These are phyloP conservation scores for Avicennia marina DNA, from an alignment of 257 asterid genomes.

Conservation along the genomic window DNA sequence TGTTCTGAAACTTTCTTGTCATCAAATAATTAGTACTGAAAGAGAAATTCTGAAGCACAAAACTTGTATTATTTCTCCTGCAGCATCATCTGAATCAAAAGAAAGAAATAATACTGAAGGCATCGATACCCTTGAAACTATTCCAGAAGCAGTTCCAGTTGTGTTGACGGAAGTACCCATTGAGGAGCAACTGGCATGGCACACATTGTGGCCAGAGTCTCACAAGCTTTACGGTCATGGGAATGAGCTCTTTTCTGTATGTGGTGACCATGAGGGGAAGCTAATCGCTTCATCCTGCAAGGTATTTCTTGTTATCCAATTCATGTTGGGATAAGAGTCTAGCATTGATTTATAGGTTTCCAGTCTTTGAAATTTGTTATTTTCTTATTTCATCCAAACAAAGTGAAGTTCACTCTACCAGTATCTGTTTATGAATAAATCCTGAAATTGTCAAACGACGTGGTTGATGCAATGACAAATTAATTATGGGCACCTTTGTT, in stretches of 20 bases:
- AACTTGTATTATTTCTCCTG: slow-evolving; percentile 28
- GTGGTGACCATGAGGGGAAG: slow-evolving; percentile 77
- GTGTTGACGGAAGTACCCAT: slow-evolving; percentile 90
- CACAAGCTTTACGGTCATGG: slow-evolving; percentile 99
- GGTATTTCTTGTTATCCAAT: slow-evolving; percentile 34
- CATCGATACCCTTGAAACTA: slow-evolving; percentile 70
- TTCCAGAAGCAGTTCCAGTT: slow-evolving; percentile 94
- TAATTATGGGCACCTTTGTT: no score
- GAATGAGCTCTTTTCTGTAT: slow-evolving; percentile 77
- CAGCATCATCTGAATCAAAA: slow-evolving; percentile 49
- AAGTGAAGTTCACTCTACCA: no score
- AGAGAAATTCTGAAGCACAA: neutral
- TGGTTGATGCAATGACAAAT: no score
- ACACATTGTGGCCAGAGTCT: slow-evolving; percentile 93
- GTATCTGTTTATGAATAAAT: no score
- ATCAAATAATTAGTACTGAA: neutral
- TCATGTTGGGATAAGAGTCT: no score
- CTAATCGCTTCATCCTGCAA: slow-evolving; percentile 95
- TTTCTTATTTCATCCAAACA: no score
- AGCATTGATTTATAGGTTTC: no score
- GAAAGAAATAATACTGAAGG: slow-evolving; percentile 54
- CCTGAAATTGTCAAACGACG: no score
- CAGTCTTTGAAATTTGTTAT: no score
- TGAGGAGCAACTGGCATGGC: slow-evolving; percentile 89
- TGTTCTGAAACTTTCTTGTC: slow-evolving; percentile 5